A percentile compares a stretch with the other conserved stretches of the same genome.
These are phyloP conservation scores for Candida ovalis DNA, from an alignment of 805 yeast genomes.

Conservation along the genomic window DNA sequence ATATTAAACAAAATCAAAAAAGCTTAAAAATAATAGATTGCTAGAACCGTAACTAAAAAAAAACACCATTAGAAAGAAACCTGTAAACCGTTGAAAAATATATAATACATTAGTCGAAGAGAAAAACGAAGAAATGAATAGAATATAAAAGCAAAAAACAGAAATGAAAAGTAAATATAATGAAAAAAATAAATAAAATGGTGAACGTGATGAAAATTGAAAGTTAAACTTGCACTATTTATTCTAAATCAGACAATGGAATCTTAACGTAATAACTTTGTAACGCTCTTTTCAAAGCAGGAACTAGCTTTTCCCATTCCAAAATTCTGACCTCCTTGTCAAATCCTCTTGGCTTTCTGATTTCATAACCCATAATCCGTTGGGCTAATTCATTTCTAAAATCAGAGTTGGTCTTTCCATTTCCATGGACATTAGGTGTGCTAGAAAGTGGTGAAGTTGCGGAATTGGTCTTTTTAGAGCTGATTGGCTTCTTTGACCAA, in stretches of 20 bases:
- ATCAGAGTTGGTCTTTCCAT: slow-evolving; percentile 29
- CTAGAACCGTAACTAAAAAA: neutral
- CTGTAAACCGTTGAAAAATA: neutral
- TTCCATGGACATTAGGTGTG: neutral
- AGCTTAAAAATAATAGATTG: no score
- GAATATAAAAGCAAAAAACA: neutral
- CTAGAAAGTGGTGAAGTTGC: slow-evolving; percentile 10
- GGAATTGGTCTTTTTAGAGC: slow-evolving; percentile 35
- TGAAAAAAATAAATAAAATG: neutral
- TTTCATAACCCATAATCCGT: slow-evolving; percentile 60
- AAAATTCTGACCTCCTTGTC: slow-evolving; percentile 64
- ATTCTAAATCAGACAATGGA: slow-evolving; percentile 29
- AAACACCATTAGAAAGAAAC: neutral
- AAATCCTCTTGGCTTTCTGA: slow-evolving; percentile 63
- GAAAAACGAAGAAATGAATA: neutral
- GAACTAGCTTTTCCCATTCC: slow-evolving; percentile 55
- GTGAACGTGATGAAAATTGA: neutral
- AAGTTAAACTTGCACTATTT: neutral
- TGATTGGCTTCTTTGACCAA: slow-evolving; percentile 59
- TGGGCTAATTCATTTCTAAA: slow-evolving; percentile 54
- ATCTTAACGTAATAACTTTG: slow-evolving; percentile 63
- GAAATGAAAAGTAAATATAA: neutral
- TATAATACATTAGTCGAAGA: neutral
- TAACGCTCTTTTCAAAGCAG: slow-evolving; percentile 59
- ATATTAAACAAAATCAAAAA: no score